Evolutionary conservation across 2,329 filamentous ascomycete species (phyloP).

Genomic region (Microascus cirrosus): DNA sequence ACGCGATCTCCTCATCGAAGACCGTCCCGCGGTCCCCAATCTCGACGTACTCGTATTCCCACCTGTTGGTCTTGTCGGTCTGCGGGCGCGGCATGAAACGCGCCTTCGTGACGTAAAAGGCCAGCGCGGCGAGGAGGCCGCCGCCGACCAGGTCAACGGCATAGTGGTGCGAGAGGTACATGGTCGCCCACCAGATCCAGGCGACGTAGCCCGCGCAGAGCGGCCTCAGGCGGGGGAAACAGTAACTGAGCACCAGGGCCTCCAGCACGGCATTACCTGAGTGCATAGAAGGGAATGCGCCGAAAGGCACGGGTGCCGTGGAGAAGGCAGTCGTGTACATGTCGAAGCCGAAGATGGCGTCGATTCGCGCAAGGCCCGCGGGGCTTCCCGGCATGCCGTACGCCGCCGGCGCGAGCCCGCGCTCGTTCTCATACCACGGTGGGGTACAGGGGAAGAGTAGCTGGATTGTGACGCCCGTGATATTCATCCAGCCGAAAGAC

Average conservation of each 20-base stretch:
- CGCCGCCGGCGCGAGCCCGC: constrained; percentile 81
- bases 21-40: constrained; percentile 49
- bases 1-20: constrained; percentile 33
- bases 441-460: constrained; percentile 87
- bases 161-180: constrained; percentile 97
- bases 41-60: constrained; percentile 94
- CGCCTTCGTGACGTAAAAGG: constrained; percentile 73
- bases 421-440: constrained; percentile 92
- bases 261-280: constrained; percentile 82
- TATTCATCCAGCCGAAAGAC: constrained; percentile 86
- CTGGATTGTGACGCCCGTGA: constrained; percentile 78
- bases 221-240: constrained; percentile 73
- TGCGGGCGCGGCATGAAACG: constrained; percentile 76
- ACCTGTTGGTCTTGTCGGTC: constrained; percentile 74
- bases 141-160: constrained; percentile 86
- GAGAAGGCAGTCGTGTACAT: constrained; percentile 90
- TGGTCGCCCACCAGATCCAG: constrained; percentile 98
- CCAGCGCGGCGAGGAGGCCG: constrained; percentile 63
- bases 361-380: constrained; percentile 78
- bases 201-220: constrained; percentile 74
- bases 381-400: constrained; percentile 87
- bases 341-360: constrained; percentile 81
- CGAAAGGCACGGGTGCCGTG: constrained; percentile 83
- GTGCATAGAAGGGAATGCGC: constrained; percentile 89
- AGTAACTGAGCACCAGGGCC: constrained; percentile 84